Conservation (phyloP, 2,329 filamentous ascomycete genomes). For the Pseudovirgaria hyperparasitica region DNA sequence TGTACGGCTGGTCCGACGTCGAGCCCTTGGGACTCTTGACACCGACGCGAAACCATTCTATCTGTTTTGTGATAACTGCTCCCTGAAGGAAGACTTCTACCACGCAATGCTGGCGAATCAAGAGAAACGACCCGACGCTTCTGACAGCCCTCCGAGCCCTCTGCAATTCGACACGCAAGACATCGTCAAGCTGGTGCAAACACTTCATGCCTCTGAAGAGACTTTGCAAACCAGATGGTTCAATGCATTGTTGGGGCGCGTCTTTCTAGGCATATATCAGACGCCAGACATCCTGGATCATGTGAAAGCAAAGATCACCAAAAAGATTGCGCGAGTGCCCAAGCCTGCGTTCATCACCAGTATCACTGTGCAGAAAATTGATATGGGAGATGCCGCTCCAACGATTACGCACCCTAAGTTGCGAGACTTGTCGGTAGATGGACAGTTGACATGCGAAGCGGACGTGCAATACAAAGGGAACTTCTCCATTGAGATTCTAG, state of each 20-base stretch:
- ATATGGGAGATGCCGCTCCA: constrained; percentile 76
- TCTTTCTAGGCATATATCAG: constrained; percentile 81
- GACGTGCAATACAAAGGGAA: constrained; percentile 84
- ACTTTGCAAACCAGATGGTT: constrained; percentile 85
- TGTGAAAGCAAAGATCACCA: constrained; percentile 75
- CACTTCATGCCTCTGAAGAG: constrained; percentile 82
- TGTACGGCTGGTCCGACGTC: constrained; percentile 61
- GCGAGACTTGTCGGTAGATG: constrained; percentile 81
- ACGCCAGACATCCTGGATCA: constrained; percentile 70
- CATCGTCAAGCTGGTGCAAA: constrained; percentile 81
- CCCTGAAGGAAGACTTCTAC: constrained; percentile 97
- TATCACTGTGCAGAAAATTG: constrained; percentile 68
- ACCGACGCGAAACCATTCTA: constrained; percentile 75
- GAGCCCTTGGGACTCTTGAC: constrained; percentile 37
- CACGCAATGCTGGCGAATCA: constrained; percentile 81
- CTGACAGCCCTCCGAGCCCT: constrained; percentile 50
- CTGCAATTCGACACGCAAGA: constrained; percentile 71
- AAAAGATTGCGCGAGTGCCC: constrained; percentile 90
- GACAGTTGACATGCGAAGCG: constrained; percentile 75
- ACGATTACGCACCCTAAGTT: constrained; percentile 81
- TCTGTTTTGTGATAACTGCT: constrained; percentile 88
- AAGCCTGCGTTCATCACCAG: constrained; percentile 82
- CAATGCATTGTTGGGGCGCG: constrained; percentile 76
- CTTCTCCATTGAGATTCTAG: constrained; percentile 77
- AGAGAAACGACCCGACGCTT: constrained; percentile 49